phyloP scores from a whole-genome alignment of 768 basidiomycete species.

The Sistotremastrum niveocremeum region DNA sequence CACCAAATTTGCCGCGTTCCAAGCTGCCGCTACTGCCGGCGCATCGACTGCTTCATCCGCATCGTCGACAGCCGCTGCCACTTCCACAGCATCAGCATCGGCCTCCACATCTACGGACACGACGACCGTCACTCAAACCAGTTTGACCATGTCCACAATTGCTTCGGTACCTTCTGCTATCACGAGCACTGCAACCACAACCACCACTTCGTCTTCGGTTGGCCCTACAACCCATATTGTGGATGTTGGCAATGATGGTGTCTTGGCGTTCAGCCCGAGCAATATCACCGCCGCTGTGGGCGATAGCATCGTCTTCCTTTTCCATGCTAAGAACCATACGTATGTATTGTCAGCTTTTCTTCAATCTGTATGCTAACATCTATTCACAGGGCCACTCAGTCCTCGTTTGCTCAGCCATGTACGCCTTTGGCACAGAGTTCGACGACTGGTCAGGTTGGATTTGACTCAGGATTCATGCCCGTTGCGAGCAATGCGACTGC shows the following conservation, averaged over 20 bases:
- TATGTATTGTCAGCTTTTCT: not conserved
- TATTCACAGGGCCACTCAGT: slow-evolving; percentile 19
- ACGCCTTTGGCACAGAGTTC: slow-evolving; percentile 26
- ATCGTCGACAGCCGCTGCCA: slow-evolving; percentile 8
- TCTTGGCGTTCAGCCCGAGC: slow-evolving; percentile 18
- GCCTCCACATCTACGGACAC: slow-evolving; percentile 24
- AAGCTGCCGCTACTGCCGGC: slow-evolving; percentile 32
- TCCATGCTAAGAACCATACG: slow-evolving; percentile 26
- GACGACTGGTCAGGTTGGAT: slow-evolving; percentile 28
- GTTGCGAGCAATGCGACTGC: slow-evolving; percentile 29
- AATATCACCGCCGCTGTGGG: slow-evolving; percentile 23
- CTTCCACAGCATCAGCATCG: slow-evolving; percentile 13
- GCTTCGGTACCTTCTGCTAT: slow-evolving; percentile 13
- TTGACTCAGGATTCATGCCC: slow-evolving; percentile 31
- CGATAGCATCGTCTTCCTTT: slow-evolving; percentile 28
- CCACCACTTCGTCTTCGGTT: slow-evolving; percentile 19
- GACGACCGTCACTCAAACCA: slow-evolving; percentile 24
- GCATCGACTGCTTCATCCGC: slow-evolving; percentile 7
- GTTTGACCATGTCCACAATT: slow-evolving; percentile 19
- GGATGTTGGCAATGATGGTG: not conserved
- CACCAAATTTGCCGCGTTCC: slow-evolving; percentile 38
- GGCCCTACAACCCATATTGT: slow-evolving; percentile 4
- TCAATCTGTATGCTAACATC: too few relatives aligned
- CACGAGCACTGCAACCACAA: slow-evolving; percentile 12
- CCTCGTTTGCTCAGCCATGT: slow-evolving; percentile 23